Conservation (phyloP, 352 stramenopile species). For the Phytophthora fragariaefolia region DNA sequence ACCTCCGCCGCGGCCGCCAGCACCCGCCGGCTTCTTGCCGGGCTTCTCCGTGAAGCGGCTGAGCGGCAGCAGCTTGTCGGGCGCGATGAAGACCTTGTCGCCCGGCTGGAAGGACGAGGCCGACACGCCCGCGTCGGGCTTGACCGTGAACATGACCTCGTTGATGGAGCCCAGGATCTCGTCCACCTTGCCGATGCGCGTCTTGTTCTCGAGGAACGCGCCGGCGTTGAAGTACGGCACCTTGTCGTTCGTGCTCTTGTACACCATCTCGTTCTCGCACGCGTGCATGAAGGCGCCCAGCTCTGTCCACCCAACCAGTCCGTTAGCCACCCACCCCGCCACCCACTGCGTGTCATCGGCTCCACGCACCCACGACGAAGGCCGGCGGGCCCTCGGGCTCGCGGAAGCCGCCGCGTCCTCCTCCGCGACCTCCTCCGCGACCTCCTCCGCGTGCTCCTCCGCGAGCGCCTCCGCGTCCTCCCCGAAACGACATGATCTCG, state of each 20-base stretch:
- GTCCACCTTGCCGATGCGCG: slow-evolving; percentile 98
- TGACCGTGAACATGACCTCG: slow-evolving; percentile 97
- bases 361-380: slow-evolving; percentile 68
- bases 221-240: slow-evolving; percentile 99
- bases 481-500: slow-evolving; percentile 62
- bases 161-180: slow-evolving; percentile 98
- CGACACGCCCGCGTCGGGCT: slow-evolving; percentile 95
- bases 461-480: slow-evolving; percentile 56
- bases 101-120: slow-evolving; percentile 96
- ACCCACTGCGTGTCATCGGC: not conserved
- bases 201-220: slow-evolving; percentile 99
- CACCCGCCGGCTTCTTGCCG: slow-evolving; percentile 60
- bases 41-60: slow-evolving; percentile 95
- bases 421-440: slow-evolving; percentile 44
- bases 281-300: slow-evolving; percentile 96
- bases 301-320: slow-evolving; percentile 65
- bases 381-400: slow-evolving; percentile 74
- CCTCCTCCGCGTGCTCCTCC: slow-evolving; percentile 59
- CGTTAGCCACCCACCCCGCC: not conserved
- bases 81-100: slow-evolving; percentile 98
- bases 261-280: slow-evolving; percentile 98
- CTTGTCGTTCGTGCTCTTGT: slow-evolving; percentile 95
- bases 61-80: slow-evolving; percentile 97
- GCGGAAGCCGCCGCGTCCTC: slow-evolving; percentile 51
- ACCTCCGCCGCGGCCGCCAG: slow-evolving; percentile 52